These are phyloP conservation scores for Nemania sp. DNA, from an alignment of 2,329 filamentous ascomycete species.

Conservation along the genomic window DNA sequence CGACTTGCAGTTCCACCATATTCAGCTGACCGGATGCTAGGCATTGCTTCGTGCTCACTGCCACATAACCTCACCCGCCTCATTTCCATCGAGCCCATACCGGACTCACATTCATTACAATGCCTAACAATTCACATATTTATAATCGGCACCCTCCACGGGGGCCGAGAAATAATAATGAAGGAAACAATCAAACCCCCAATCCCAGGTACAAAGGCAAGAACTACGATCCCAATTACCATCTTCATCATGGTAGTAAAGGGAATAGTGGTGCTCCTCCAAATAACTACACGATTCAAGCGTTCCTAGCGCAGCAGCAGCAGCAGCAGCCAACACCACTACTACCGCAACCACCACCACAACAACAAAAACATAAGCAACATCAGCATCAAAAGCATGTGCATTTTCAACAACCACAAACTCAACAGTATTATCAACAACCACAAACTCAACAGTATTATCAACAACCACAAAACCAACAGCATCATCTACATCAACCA, in stretches of 20 bases:
- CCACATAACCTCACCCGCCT: no score
- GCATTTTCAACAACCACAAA: no score
- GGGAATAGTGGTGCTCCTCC: no score
- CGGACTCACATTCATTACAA: neutral
- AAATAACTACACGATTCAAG: neutral
- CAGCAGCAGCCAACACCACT: neutral
- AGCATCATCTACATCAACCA: neutral
- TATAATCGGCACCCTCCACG: neutral
- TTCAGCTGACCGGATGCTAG: neutral
- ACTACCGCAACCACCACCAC: no score
- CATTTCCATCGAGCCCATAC: neutral
- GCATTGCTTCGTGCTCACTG: neutral
- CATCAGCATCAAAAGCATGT: no score
- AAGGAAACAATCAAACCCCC: neutral
- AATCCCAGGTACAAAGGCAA: conserved; percentile 18
- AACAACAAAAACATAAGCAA: no score
- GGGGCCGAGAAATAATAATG: neutral
- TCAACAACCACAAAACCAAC: neutral
- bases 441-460: neutral
- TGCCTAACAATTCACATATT: neutral
- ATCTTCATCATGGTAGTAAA: neutral
- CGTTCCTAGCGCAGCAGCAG: neutral
- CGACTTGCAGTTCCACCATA: no score
- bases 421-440: neutral
- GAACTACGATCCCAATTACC: conserved; percentile 16